Conservation (phyloP, 75 land plant genomes). For the Azolla pinnata region DNA sequence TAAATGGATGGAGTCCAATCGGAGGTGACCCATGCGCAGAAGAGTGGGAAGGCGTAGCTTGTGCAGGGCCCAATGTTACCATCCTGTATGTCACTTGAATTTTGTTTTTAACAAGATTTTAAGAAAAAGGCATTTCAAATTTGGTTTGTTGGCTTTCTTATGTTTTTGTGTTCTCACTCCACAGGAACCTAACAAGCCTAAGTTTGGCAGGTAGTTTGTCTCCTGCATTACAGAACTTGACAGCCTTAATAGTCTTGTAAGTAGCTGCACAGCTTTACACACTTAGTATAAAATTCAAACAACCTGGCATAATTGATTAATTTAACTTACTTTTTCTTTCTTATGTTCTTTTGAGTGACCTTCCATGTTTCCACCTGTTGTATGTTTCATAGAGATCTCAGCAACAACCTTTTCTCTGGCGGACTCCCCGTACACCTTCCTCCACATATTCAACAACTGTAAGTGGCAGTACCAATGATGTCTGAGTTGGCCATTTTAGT, state of each 20-base stretch:
- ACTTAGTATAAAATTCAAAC: not conserved
- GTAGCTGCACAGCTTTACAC: too few relatives aligned
- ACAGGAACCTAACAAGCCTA: not conserved
- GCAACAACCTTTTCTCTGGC: conserved; percentile 64
- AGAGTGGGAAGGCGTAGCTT: conserved; percentile 54
- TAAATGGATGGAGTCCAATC: conserved; percentile 43
- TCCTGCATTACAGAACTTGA: conserved; percentile 5
- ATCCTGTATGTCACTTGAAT: too few relatives aligned
- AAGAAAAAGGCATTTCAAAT: not conserved
- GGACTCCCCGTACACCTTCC: conserved; percentile 78
- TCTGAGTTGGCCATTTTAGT: too few relatives aligned
- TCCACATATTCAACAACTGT: conserved; percentile 55
- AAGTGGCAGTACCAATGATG: too few relatives aligned
- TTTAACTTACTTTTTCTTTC: not conserved
- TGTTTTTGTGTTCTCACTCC: not conserved
- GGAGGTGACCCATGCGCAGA: conserved; percentile 74
- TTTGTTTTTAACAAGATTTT: too few relatives aligned
- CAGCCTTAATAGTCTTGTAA: conserved; percentile 4
- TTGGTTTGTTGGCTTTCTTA: not conserved
- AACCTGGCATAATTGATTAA: not conserved
- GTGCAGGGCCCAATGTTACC: conserved; percentile 43
- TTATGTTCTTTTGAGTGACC: not conserved
- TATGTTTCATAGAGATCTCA: conserved; percentile 81
- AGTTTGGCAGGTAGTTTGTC: not conserved
- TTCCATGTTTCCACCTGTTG: conserved; percentile 6